Evolutionary conservation across 2,329 filamentous ascomycete species (phyloP).

Genomic region (Fulvia fulva): DNA sequence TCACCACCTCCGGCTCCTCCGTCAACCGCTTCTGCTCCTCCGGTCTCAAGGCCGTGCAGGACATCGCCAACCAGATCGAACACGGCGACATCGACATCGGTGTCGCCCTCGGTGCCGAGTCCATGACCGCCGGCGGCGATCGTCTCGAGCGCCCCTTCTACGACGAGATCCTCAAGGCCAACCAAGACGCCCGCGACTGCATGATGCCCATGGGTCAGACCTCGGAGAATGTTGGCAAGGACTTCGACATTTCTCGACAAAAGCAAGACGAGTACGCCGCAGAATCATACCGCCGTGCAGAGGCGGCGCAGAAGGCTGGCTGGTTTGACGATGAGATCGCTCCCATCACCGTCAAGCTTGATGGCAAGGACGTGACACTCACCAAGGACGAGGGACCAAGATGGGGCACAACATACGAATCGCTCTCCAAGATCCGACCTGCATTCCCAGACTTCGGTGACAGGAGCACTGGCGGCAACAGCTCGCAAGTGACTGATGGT

Average conservation of each 20-base stretch:
- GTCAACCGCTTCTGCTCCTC: constrained; percentile 98
- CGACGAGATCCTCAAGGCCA: constrained; percentile 64
- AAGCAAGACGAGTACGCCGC: constrained; percentile 80
- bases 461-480: constrained; percentile 85
- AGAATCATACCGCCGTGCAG: constrained; percentile 82
- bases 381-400: constrained; percentile 87
- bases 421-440: constrained; percentile 75
- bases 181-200: constrained; percentile 78
- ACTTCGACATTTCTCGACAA: constrained; percentile 80
- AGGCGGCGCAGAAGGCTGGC: constrained; percentile 83
- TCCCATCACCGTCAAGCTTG: constrained; percentile 74
- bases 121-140: constrained; percentile 75
- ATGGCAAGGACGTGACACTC: constrained; percentile 71
- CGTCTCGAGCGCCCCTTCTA: constrained; percentile 69
- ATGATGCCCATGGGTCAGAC: constrained; percentile 98
- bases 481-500: constrained; percentile 91
- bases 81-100: constrained; percentile 80
- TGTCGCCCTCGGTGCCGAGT: constrained; percentile 82
- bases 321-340: constrained; percentile 93
- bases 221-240: constrained; percentile 87
- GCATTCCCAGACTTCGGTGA: constrained; percentile 90
- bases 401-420: constrained; percentile 81
- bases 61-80: constrained; percentile 85
- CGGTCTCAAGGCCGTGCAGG: constrained; percentile 89
- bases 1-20: constrained; percentile 75